phyloP scores from a whole-genome alignment of 805 yeast genomes.

The Yamadazyma kitorensis region DNA sequence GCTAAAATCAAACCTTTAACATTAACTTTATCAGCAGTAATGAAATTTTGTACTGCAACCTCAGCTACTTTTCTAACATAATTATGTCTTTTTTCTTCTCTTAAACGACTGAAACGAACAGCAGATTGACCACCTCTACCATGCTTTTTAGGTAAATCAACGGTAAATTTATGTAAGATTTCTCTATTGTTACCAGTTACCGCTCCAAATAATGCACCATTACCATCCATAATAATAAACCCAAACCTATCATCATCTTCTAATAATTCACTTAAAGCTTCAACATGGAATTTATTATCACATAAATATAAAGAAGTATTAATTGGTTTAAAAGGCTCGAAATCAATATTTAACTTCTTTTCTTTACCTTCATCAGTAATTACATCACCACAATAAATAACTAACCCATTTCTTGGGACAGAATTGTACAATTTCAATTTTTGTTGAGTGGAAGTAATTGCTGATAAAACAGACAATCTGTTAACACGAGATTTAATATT shows the following conservation, averaged over 20 bases:
- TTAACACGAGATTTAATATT: conserved; percentile 97
- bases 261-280: conserved; percentile 88
- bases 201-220: conserved; percentile 94
- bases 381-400: conserved; percentile 97
- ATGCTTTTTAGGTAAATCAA: conserved; percentile 98
- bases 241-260: conserved; percentile 97
- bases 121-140: conserved; percentile 99
- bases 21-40: conserved; percentile 90
- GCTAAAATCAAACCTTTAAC: conserved; percentile 94
- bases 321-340: conserved; percentile 98
- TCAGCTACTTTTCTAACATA: conserved; percentile 98
- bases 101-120: conserved; percentile 95
- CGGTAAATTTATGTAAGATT: conserved; percentile 89
- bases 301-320: conserved; percentile 93
- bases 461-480: conserved; percentile 90
- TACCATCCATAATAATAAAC: conserved; percentile 99
- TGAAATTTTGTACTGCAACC: conserved; percentile 95
- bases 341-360: conserved; percentile 93
- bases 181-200: conserved; percentile 97
- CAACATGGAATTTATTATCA: conserved; percentile 98
- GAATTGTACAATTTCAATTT: conserved; percentile 83
- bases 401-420: conserved; percentile 94
- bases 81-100: conserved; percentile 99
- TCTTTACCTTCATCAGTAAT: conserved; percentile 96
- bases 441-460: conserved; percentile 98